Percentiles rank a stretch among this genome's conserved stretches.
These are phyloP conservation scores for Boletus subluridellus DNA, from an alignment of 1,284 basidiomycete genomes.

Conservation along the genomic window DNA sequence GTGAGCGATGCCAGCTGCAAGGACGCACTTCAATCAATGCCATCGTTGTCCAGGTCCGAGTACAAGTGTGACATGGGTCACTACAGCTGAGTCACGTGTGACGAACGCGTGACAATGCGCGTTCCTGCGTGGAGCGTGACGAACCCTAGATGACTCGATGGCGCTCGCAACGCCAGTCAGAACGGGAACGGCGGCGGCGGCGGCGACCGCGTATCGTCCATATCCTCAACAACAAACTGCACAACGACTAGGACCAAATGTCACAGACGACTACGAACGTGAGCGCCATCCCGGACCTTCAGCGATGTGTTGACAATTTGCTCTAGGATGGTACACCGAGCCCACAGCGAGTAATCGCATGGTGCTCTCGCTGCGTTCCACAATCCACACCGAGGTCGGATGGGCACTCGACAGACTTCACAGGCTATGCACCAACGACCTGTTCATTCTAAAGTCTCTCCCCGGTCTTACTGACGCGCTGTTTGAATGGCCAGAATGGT, in stretches of 20 bases:
- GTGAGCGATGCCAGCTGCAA: background rate
- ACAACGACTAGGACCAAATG: slow-evolving; percentile 40
- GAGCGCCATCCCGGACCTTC: slow-evolving; percentile 24
- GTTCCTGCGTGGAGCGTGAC: slow-evolving; percentile 9
- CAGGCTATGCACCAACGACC: slow-evolving; percentile 70
- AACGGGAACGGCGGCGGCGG: slow-evolving; percentile 16
- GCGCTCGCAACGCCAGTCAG: slow-evolving; percentile 31
- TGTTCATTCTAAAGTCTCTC: slow-evolving; percentile 63
- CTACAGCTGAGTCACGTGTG: slow-evolving; percentile 9
- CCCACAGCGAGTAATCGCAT: slow-evolving; percentile 71
- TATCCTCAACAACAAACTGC: slow-evolving; percentile 23
- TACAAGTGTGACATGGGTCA: slow-evolving; percentile 20
- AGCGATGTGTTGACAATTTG: slow-evolving; percentile 1
- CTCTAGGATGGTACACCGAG: slow-evolving; percentile 77
- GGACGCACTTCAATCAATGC: slow-evolving; percentile 54
- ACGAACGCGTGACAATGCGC: slow-evolving; percentile 26
- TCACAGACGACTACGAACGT: slow-evolving; percentile 76
- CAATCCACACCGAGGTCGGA: slow-evolving; percentile 68
- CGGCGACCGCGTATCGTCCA: slow-evolving; percentile 23
- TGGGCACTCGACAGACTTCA: slow-evolving; percentile 81
- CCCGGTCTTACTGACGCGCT: slow-evolving; percentile 76
- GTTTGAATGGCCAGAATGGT: slow-evolving; percentile 81
- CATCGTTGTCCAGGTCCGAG: slow-evolving; percentile 37
- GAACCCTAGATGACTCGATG: slow-evolving; percentile 17
- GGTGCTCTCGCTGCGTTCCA: slow-evolving; percentile 73